Conservation (phyloP, 1,284 basidiomycete species). For the Ustilago vetiveriae region DNA sequence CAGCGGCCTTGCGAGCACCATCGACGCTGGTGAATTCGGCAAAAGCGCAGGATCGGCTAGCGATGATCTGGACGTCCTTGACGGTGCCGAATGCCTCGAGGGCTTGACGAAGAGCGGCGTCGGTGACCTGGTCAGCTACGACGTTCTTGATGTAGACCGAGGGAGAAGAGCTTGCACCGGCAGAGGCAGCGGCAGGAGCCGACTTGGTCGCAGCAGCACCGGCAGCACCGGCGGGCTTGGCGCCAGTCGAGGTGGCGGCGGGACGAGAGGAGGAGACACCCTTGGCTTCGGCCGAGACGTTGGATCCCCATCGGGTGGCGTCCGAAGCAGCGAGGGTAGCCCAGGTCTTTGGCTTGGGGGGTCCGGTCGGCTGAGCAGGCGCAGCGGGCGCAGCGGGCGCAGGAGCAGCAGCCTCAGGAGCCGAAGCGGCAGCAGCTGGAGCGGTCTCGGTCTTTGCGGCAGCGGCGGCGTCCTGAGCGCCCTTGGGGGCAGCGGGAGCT, state of each 20-base stretch:
- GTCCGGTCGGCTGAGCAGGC: conserved; percentile 56
- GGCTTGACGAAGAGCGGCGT: conserved; percentile 72
- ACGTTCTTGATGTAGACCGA: conserved; percentile 71
- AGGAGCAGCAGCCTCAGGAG: conserved; percentile 51
- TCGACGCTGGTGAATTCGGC: conserved; percentile 85
- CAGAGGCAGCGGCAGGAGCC: conserved; percentile 8
- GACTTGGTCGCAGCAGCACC: conserved; percentile 5
- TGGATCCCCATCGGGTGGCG: conserved; percentile 60
- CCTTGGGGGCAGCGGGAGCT: conserved; percentile 47
- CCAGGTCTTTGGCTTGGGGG: conserved; percentile 65
- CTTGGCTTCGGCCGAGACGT: conserved; percentile 55
- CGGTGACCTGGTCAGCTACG: conserved; percentile 78
- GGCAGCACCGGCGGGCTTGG: conserved; percentile 57
- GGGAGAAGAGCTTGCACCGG: conserved; percentile 14
- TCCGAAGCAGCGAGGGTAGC: conserved; percentile 64
- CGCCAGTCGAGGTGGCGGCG: conserved; percentile 32
- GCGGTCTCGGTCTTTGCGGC: conserved; percentile 32
- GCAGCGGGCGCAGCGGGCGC: conserved; percentile 30
- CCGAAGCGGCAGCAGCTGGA: conserved; percentile 68
- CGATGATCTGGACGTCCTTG: conserved; percentile 88
- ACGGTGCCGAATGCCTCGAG: conserved; percentile 82
- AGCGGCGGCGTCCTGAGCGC: conserved; percentile 26
- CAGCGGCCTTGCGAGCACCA: conserved; percentile 83
- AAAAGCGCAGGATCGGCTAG: conserved; percentile 90
- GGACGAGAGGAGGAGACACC: conserved; percentile 50